Base-by-base conservation (phyloP, 257 asterid genomes). In the Nicotiana undulata region DNA sequence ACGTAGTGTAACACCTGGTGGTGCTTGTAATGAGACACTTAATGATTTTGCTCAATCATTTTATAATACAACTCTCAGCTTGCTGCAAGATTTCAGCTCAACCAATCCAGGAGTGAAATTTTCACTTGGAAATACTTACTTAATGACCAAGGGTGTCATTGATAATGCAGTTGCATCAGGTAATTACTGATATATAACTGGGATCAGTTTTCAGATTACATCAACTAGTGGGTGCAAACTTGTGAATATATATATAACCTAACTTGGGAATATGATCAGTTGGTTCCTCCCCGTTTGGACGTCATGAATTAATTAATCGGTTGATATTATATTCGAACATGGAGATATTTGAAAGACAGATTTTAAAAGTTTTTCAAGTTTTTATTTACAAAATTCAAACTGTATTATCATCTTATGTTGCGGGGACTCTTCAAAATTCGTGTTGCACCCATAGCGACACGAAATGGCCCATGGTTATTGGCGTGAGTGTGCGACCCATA, bases 71-170 rank as follows among this genome's bases (percentile, higher is more conserved):
- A 82, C 87, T 20, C 82, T 66, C 46, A 37, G 13, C 40, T 80
- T 91, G 53, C 26, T 90, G 70, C 65, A 15, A 7, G 31, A 85
- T 76, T 84, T 88, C 55, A 88, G 85, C 83, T 76, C 86, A 63
- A 55, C 84, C 77, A 86, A 83, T 28, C 84, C 85, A 6, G 92
- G 82, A 44, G 79, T 89, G 59, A 83, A 90, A 75, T 90, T 81
- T 81, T 80, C 96, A 26, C 88, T 90, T 6, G 92, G 93, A 76
- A 86, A 89, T 81, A 66, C 90, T 75, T 89, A 64, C 82, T 32
- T 18, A 10, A 90, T 90, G 91, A 86, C 91, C 16, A 79, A 61
- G 22, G 87, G 84, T 72, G 88, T 85, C 22, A 86, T 91, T 34
- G 79, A 78, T 32, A 74, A 81, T 49, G 85, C 92, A 32, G 3